Base-by-base conservation (phyloP, 2,329 filamentous ascomycete genomes). In the Colletotrichum sp. region DNA sequence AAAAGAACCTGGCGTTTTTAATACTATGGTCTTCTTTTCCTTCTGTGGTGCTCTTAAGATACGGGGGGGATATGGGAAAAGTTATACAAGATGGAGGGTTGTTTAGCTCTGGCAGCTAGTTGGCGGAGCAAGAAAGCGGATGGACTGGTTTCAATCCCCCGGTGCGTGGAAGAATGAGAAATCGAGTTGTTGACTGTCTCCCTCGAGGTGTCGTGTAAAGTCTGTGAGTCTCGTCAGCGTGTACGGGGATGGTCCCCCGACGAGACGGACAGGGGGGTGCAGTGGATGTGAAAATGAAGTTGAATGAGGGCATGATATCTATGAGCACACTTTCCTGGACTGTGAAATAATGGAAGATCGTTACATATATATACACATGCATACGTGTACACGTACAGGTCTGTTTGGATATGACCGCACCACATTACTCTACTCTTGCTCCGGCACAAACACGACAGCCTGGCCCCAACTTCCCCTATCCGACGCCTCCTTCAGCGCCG, bases 101-200 rank as follows among this genome's bases (percentile, higher is more conserved):
- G 18, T n/a, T 72, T 72, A 63, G 70, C 73, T 76, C 73, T 76
- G 73, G 71, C 21, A 64, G 71, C 71, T 69, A 24, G n/a, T 49
- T 44, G 39, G n/a, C 39, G 39, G 39, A 44, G 39, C 18, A 24
- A 59, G 28, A 49, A 24, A 55, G 34, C 55, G 30, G 24, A 71
- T 71, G 32, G 68, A 32, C 60, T 52, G 55, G 57, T 64, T 30
- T 64, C 28, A 12, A 64, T 36, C 52, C 21, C 32, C 28, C 32
- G 49, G 39, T 44, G 39, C 39, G 39, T 44, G 57, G 26, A 30
- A 62, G 24, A n/a, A 59, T 26, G 55, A 26, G 55, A 28, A 59
- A 59, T 24, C 55, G 30, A 30, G n/a, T 59, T 26, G 15, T 18
- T n/a, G 55, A 59, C 24, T 16, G 55, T 59, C 18, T 44, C 18